Base-by-base conservation (phyloP, 208 protist genomes). In the Acanthamoeba divionensis region DNA sequence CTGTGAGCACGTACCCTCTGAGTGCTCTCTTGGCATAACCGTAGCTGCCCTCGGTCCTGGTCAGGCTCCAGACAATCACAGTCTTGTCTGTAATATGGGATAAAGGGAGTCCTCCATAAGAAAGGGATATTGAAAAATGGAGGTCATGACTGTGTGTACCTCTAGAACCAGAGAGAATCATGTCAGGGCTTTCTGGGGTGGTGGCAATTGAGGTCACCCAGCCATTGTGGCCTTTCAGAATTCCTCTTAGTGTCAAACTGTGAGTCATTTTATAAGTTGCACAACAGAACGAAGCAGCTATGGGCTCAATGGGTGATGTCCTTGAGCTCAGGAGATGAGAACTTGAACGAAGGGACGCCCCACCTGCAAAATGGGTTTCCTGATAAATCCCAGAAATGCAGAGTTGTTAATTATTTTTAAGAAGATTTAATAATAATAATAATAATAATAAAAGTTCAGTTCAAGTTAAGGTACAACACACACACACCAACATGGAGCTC, bases 61-160 rank as follows among this genome's bases (percentile, higher is more conserved):
- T 97, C 65, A 98, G 91, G 65, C 95, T 93, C 98, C 98, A 99
- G 66, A 98, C 96, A 93, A 99, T 97, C 90, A 99, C 77, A 73
- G 98, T 97, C 92, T 97, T 97, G 94, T 99, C 98, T 94, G 88
- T 8, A 55, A 5, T 7, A 4, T 7, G 5, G 5, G 1, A 1
- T 7, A 6, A 6, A 24, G 1, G 1, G 4, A 67, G 1, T 4
- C 66, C n/a, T 60, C n/a, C n/a, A 57, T 1, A 66, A 24, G 47
- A 52, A 9, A 0, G 2, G 33, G 41, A n/a, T n/a, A n/a, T n/a
- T n/a, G 9, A 15, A 12, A 29, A n/a, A 33, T 48, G 52, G n/a
- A n/a, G n/a, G 45, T 9, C 29, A 73, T 24, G n/a, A n/a, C n/a
- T n/a, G n/a, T n/a, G n/a, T n/a, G n/a, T 52, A 93, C 87, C 91